Conservation (phyloP, 164 flowering plant genomes). For the Macadamia tetraphylla region DNA sequence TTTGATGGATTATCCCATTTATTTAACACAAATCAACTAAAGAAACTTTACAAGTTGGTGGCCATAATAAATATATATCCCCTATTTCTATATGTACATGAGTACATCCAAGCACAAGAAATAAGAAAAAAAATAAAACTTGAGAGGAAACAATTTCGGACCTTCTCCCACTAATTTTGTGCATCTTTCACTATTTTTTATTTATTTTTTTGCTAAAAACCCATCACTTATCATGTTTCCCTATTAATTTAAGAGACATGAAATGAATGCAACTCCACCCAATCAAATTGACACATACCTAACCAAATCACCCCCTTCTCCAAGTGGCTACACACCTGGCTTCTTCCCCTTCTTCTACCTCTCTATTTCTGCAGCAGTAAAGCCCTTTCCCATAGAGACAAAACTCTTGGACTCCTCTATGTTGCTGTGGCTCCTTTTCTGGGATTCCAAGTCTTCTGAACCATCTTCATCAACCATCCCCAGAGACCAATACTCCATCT, state of each 20-base stretch:
- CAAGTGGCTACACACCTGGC: too few relatives aligned
- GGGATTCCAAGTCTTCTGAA: conserved; percentile 28
- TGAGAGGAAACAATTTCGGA: not conserved
- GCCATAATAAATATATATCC: not conserved
- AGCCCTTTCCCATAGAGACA: conserved; percentile 30
- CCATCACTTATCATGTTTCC: not conserved
- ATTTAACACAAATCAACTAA: not conserved
- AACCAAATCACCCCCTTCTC: too few relatives aligned
- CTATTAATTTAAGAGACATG: not conserved
- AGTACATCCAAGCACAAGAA: not conserved
- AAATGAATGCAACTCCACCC: too few relatives aligned
- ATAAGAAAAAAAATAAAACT: too few relatives aligned
- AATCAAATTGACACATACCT: not conserved
- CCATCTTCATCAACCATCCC: conserved; percentile 17
- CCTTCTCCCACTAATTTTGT: not conserved
- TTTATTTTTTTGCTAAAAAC: too few relatives aligned
- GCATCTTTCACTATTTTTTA: not conserved
- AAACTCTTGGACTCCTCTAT: conserved; percentile 24
- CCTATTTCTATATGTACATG: not conserved
- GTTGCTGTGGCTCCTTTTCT: conserved; percentile 11
- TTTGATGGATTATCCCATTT: too few relatives aligned
- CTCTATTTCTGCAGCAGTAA: conserved; percentile 30
- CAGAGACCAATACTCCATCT: conserved; percentile 27
- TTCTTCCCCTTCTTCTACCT: conserved; percentile 20
- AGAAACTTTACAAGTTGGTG: not conserved